Evolutionary conservation across 176 grass and related monocot species (phyloP), one percentile per base, ranked within the genome.

Genomic region (Zoysia pacifica): DNA sequence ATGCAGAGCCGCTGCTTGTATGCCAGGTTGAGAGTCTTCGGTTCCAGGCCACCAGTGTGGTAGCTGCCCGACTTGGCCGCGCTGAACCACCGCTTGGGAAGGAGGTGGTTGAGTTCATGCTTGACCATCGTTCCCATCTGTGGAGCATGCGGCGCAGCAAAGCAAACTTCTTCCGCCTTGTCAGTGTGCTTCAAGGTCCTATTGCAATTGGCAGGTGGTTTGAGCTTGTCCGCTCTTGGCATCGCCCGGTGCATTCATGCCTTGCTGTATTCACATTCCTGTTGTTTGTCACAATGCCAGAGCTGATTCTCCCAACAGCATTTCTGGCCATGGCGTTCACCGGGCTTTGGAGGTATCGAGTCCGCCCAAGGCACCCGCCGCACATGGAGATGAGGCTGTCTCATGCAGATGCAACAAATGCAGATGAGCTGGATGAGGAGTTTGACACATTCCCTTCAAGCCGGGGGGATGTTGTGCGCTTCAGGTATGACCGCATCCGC

Each of bases 121-220:
- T 94, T 7, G 94, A 97, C 20, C 91, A 88, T 69, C 83, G 83
- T 0, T 94, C 91, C 4, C 90, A 94, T 39, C 83, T 97, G 1
- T 97, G 91, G 91, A 97, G 89, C 54, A 97, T 97, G 91, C 19
- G 91, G 14, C 89, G 91, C 12, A 97, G 94, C 94, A 97, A 97
- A 5, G 91, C 94, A 6, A 97, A 94, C 65, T 97, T 97, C 89
- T 90, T 87, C 53, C 82, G 94, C 62, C 85, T 97, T 4, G 85
- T 92, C 19, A 54, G 69, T 8, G 90, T 90, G 11, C 87, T 97
- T 35, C 94, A 89, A 2, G 87, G 75, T 8, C 81, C 90, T 16
- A 76, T 97, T 2, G 74, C 89, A 1, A 39, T 93, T 0, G 84
- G 69, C 37, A 80, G 88, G 28, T 93, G 88, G 83, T 69, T 93